A percentile compares a stretch with the other conserved stretches of the same genome.
Conservation (phyloP, 1,284 basidiomycete species). For the Ustilago xerochloae region DNA sequence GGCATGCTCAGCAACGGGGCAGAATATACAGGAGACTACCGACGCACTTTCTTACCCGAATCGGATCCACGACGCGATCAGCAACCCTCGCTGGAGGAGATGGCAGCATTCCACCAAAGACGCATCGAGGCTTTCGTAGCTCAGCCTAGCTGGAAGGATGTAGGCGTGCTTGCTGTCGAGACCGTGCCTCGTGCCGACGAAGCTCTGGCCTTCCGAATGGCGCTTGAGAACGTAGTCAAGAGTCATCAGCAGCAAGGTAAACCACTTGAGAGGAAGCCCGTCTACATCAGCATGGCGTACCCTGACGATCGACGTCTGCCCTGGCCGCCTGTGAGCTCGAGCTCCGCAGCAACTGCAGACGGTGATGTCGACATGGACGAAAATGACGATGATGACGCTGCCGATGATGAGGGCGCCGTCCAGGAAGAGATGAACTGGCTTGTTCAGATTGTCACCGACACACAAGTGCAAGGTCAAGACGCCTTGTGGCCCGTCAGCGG, state of each 20-base stretch:
- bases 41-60: constrained; percentile 30
- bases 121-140: constrained; percentile 41
- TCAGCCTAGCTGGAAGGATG: constrained; percentile 35
- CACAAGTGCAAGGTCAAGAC: constrained; percentile 33
- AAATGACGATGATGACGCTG: constrained; percentile 26
- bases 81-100: constrained; percentile 39
- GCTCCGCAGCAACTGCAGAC: not conserved
- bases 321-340: constrained; percentile 28
- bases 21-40: constrained; percentile 62
- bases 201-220: constrained; percentile 51
- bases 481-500: constrained; percentile 48
- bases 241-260: constrained; percentile 19
- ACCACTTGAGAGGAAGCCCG: constrained; percentile 40
- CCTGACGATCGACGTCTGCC: constrained; percentile 48
- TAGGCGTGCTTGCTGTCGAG: constrained; percentile 60
- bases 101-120: constrained; percentile 53
- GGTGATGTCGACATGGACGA: constrained; percentile 40
- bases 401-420: constrained; percentile 16
- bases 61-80: constrained; percentile 25
- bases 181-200: constrained; percentile 61
- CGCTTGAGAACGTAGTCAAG: constrained; percentile 37
- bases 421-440: constrained; percentile 51
- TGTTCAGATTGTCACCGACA: constrained; percentile 36
- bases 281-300: constrained; percentile 54
- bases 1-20: constrained; percentile 57